Conservation (phyloP, 169 alveolate species). For the Plasmodium gallinaceum region DNA sequence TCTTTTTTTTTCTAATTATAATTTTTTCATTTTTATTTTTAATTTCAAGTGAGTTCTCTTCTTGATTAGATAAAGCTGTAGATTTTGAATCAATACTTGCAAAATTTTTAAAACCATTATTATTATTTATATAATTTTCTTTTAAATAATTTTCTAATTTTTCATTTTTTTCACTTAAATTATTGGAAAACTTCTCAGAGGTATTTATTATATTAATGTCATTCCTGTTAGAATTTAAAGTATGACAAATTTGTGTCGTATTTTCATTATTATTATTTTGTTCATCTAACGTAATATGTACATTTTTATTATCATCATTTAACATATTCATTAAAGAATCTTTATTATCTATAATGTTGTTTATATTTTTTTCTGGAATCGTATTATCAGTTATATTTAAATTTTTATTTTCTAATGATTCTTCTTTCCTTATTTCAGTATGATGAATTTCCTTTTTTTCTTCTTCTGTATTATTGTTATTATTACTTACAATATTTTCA, state of each 20-base stretch:
- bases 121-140: not conserved
- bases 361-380: not conserved
- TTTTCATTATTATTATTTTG: not conserved
- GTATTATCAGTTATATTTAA: too few relatives aligned
- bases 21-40: slow-evolving; percentile 1
- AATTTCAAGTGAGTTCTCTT: not conserved
- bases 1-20: slow-evolving; percentile 4
- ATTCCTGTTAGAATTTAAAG: not conserved
- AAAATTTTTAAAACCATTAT: slow-evolving; percentile 20
- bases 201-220: not conserved
- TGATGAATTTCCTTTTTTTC: too few relatives aligned
- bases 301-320: not conserved
- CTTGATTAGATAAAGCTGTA: slow-evolving; percentile 36
- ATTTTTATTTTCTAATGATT: too few relatives aligned
- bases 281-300: not conserved
- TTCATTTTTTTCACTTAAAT: not conserved
- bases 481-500: not conserved
- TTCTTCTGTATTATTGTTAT: not conserved
- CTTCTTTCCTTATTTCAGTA: too few relatives aligned
- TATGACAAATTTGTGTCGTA: too few relatives aligned
- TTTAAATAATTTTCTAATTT: not conserved
- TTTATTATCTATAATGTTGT: not conserved
- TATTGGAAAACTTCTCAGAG: not conserved
- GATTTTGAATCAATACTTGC: slow-evolving; percentile 52
- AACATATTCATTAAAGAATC: not conserved